Evolutionary conservation across 352 stramenopile species (phyloP).

Genomic region (Globisporangium solare): DNA sequence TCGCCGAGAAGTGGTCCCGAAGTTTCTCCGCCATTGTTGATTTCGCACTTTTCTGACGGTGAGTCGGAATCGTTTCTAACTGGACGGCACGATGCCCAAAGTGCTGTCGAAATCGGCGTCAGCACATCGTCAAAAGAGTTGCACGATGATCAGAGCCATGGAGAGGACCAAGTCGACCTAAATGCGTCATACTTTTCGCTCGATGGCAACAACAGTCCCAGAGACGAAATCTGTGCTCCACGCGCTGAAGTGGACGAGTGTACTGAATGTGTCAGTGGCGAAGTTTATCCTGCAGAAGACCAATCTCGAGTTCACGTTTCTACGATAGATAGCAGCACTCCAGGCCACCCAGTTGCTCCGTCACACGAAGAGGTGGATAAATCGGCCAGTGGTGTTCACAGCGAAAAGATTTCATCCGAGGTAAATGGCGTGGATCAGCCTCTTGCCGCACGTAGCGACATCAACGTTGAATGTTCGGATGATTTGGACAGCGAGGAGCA

Average conservation of each 20-base stretch:
- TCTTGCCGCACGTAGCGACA: background rate
- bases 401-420: background rate
- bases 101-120: background rate
- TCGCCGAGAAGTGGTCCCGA: background rate
- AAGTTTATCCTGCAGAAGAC: too few relatives aligned
- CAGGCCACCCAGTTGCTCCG: background rate
- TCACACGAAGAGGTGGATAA: background rate
- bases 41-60: background rate
- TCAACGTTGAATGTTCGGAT: background rate
- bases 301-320: too few relatives aligned
- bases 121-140: background rate
- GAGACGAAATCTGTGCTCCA: background rate
- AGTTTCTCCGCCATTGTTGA: background rate
- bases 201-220: background rate
- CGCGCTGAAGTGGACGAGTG: background rate
- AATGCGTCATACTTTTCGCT: background rate
- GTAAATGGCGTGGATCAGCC: background rate
- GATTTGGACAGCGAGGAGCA: background rate
- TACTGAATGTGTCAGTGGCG: background rate
- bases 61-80: background rate
- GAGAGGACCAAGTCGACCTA: background rate
- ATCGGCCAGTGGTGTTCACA: background rate
- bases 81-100: background rate
- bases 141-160: background rate
- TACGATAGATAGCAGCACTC: background rate